phyloP scores from a whole-genome alignment of 306 rosid genomes.

The Benincasa hispida region DNA sequence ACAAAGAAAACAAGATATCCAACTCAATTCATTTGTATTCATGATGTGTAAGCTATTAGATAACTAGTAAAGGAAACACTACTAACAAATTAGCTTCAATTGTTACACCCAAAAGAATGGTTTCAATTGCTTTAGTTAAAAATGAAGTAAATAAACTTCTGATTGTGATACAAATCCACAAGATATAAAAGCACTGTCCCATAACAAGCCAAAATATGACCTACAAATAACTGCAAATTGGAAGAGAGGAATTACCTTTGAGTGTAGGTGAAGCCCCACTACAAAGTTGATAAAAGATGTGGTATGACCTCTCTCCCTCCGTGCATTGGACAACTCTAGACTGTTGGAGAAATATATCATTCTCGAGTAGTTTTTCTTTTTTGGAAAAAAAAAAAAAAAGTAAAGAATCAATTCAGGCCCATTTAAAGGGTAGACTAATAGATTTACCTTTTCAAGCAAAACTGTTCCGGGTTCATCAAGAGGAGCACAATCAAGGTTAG shows the following conservation, averaged over 20 bases:
- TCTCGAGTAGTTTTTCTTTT: background rate
- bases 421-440: conserved; percentile 13
- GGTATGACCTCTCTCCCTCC: conserved; percentile 95
- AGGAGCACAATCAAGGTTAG: conserved; percentile 25
- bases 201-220: background rate
- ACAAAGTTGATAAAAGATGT: conserved; percentile 96
- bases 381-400: conserved; percentile 5
- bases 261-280: conserved; percentile 82
- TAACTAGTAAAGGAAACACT: background rate
- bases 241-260: conserved; percentile 36
- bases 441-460: conserved; percentile 91
- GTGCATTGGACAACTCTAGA: conserved; percentile 98
- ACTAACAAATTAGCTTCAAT: background rate
- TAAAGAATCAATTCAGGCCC: background rate
- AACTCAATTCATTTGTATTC: background rate
- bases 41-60: background rate
- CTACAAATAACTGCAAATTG: background rate
- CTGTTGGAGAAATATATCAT: conserved; percentile 29
- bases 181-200: background rate
- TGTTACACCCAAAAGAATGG: too few species aligned
- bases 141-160: background rate
- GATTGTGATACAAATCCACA: background rate
- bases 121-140: background rate
- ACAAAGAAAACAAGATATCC: background rate
- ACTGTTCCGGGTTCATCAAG: conserved; percentile 37